Evolutionary conservation across 306 rosid species (phyloP).

Genomic region (Medicago lupulina): DNA sequence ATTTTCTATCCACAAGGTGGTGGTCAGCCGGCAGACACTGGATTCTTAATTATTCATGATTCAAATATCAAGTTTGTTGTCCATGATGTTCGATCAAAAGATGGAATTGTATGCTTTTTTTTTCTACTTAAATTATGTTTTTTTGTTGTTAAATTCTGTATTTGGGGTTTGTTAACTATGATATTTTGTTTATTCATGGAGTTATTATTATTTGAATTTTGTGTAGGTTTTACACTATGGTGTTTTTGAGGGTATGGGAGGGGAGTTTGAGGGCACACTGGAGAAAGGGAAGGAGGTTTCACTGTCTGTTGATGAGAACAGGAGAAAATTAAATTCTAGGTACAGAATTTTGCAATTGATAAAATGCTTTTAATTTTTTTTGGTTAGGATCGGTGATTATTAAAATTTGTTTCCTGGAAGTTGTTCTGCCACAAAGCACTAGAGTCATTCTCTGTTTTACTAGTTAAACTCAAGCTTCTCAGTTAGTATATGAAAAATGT

Average conservation of each 20-base stretch:
- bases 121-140: background rate
- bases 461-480: no score
- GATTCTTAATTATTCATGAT: conserved; percentile 47
- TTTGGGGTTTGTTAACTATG: background rate
- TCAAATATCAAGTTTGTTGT: conserved; percentile 59
- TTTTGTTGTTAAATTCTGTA: background rate
- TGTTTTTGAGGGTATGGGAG: conserved; percentile 50
- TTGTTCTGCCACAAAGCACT: no score
- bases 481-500: no score
- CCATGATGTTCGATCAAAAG: conserved; percentile 70
- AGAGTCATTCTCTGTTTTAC: no score
- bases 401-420: no score
- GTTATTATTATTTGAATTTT: background rate
- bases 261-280: conserved; percentile 43
- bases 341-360: conserved; percentile 4
- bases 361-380: background rate
- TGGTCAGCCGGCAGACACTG: conserved; percentile 80
- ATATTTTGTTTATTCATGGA: no score
- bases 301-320: conserved; percentile 68
- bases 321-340: conserved; percentile 75
- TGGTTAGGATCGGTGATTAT: background rate
- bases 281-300: conserved; percentile 58
- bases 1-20: conserved; percentile 90
- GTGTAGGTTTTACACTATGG: conserved; percentile 74
- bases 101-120: conserved; percentile 60